These are phyloP conservation scores for Paramecium biaurelia DNA, from an alignment of 73 alveolate genomes.

Conservation along the genomic window DNA sequence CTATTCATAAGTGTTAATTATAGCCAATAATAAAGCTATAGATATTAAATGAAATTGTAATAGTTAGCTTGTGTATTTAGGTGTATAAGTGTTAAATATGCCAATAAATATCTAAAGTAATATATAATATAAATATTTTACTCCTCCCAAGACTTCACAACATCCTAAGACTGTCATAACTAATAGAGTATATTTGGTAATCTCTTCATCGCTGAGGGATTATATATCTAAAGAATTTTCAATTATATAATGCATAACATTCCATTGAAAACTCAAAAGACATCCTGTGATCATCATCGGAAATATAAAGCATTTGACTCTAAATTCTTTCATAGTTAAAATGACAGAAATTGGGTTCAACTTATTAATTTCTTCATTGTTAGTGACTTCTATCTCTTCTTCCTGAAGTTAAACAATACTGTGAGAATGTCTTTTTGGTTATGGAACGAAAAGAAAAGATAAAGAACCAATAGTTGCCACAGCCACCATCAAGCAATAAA, in stretches of 20 bases:
- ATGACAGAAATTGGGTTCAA: neutral
- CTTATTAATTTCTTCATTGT: neutral
- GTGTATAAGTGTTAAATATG: neutral
- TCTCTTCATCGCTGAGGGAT: neutral
- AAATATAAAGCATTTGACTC: neutral
- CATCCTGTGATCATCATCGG: neutral
- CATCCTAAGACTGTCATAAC: neutral
- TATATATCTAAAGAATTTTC: neutral
- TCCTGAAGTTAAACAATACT: neutral
- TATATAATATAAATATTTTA: neutral
- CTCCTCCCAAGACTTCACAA: slow-evolving; percentile 5
- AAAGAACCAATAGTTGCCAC: neutral
- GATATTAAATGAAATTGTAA: neutral
- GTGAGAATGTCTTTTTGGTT: neutral
- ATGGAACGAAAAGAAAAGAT: neutral
- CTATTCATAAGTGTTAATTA: neutral
- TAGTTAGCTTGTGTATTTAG: neutral
- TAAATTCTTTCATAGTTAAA: neutral
- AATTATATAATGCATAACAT: neutral
- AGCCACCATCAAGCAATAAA: neutral
- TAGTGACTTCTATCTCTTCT: neutral
- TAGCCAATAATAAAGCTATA: neutral
- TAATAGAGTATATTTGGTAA: neutral
- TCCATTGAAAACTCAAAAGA: slow-evolving; percentile 41
- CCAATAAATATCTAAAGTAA: neutral